Evolutionary conservation across 257 asterid genomes (phyloP), one percentile per base, ranked within the genome.

Genomic region (Ballota nigra): DNA sequence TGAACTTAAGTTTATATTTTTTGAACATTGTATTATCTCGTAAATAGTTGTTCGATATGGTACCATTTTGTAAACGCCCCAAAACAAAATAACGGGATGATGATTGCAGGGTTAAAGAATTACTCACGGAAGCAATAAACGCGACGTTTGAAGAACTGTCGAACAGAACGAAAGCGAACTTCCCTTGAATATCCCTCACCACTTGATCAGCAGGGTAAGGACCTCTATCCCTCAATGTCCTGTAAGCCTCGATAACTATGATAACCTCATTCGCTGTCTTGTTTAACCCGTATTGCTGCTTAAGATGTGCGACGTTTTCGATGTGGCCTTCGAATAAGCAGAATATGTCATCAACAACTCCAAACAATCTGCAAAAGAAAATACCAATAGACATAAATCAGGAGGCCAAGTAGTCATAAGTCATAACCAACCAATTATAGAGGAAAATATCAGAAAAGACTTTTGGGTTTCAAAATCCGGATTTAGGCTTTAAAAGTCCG

Each of bases 191-290:
- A 77, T 84, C 99, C 31, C 86, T 92, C 79, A 95, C 96, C 52
- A 95, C 98, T 76, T 95, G 99, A 76, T 86, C 92, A 9, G 97
- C 87, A 19, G 99, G 99, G 66, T 92, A 92, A 70, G 98, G 99
- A 65, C 99, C 99, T 80, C 99, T 77, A 66, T 95, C 99, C 81
- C 98, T 88, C 88, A 95, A 80, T 19, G 92, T 88, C 74, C 99
- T 71, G 83, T 88, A 95, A 53, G 99, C 99, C 77, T 95, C 99
- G 7, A 95, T 92, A 4, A 92, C 88, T 65, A 95, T 88, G 79
- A 83, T 89, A 41, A 86, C 96, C 82, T 95, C 99, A 66, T 88
- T 91, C 8, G 96, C 95, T 0, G 88, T 83, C 88, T 92, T 95
- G 87, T 75, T 89, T 74, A 95, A 71, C 33, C 99, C 99, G 51